phyloP scores from a whole-genome alignment of 1,284 basidiomycete species.

The Taiwanofungus camphoratus region DNA sequence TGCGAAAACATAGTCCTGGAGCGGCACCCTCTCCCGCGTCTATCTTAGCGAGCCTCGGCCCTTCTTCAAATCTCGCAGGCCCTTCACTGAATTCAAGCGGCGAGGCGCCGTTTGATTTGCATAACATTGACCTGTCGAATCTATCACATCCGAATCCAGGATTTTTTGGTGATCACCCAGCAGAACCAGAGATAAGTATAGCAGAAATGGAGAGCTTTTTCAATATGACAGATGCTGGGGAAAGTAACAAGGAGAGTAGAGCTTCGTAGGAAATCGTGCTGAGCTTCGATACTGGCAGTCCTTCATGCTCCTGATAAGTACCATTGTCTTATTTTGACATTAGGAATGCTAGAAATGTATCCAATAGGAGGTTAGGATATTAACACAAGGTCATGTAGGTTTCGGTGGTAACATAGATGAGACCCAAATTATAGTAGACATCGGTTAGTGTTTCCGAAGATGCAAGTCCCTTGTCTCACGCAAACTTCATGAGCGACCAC shows the following conservation, averaged over 20 bases:
- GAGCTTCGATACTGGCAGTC: too few species aligned
- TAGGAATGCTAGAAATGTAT: too few species aligned
- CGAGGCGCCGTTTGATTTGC: slow-evolving; percentile 11
- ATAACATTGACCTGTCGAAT: slow-evolving; percentile 12
- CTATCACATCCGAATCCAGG: slow-evolving; percentile 3
- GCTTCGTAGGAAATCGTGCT: too few species aligned
- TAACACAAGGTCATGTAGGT: too few species aligned
- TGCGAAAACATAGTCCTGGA: slow-evolving; percentile 12
- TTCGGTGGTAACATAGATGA: too few species aligned
- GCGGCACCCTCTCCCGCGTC: slow-evolving; percentile 31
- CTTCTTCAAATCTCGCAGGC: slow-evolving; percentile 6
- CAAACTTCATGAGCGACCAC: slow-evolving; percentile 38
- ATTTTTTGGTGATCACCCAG: slow-evolving; percentile 10
- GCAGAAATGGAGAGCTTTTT: slow-evolving; percentile 18
- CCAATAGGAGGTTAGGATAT: too few species aligned
- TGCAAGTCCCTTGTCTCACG: not conserved
- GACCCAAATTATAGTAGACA: too few species aligned
- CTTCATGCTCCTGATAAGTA: too few species aligned
- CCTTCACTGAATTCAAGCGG: slow-evolving; percentile 1
- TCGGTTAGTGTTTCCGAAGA: not conserved
- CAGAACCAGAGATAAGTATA: slow-evolving; percentile 13
- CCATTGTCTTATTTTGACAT: too few species aligned
- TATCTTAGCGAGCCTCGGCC: slow-evolving; percentile 28
- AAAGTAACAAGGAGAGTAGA: too few species aligned
- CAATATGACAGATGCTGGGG: too few species aligned